Evolutionary conservation across 2,329 filamentous ascomycete genomes (phyloP), one percentile per base, ranked within the genome.

Genomic region (Dothideomycetes sp.): DNA sequence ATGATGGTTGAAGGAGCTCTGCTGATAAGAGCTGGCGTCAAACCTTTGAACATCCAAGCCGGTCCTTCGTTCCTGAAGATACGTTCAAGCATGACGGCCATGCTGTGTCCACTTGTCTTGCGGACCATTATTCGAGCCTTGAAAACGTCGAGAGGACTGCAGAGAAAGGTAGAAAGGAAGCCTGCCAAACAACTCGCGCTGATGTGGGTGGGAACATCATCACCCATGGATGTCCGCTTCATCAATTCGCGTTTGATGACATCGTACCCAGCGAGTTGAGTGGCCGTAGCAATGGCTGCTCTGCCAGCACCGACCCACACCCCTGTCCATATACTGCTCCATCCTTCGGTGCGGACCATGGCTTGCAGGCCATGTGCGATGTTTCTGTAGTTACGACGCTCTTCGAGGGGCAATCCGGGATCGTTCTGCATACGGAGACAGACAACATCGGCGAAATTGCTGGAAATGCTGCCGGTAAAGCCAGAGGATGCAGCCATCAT

Each of bases 131-230:
- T 28, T 4, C 49, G 46, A 8, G 49, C 49, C 23, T 51, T 51
- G 44, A 51, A 50, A 10, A 51, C 49, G 31, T 51, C 49, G 12
- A 49, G 34, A 12, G 49, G 49, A 33, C 41, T 51, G 49, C 49
- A 51, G n/a, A 51, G 43, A 30, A 51, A 47, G 13, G 49, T 51
- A 17, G 49, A 51, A 11, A 51, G 34, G 30, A 51, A 51, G 19
- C 49, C 49, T 23, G 49, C 47, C 37, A 51, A 29, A 35, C 49
- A 51, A 34, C 44, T 47, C 16, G 47, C 47, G 9, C 46, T 41
- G 28, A 51, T 48, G 19, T 51, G 49, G 10, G 48, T 46, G 3
- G 47, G 45, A 7, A 49, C 31, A 11, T 46, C 32, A 33, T 51
- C 49, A 20, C 41, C 41, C 41, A 49, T 35, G 1, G 48, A 36